Base-by-base conservation (phyloP, 176 grass and related monocot genomes). In the Zoysia pacifica region DNA sequence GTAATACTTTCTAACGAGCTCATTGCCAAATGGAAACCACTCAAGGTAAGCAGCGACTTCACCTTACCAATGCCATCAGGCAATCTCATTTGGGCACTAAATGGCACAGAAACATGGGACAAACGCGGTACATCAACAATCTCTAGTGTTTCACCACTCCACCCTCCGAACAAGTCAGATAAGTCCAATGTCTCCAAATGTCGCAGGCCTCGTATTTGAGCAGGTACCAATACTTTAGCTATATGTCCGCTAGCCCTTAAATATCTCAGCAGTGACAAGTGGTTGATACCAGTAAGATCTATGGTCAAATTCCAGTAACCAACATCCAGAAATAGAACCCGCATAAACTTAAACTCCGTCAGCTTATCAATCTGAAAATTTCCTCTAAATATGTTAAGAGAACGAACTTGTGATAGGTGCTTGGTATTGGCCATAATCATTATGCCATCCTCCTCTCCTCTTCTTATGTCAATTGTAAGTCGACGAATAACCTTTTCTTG, bases 121-220 rank as follows among this genome's bases (percentile, higher is more conserved):
- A 73, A 73, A 14, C 35, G 0, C 0, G 70, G 70, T 7, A 73
- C 16, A 16, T 73, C 35, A 40, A 54, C 13, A 40, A 73, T 54
- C 1, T 54, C 70, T 39, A 1, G 11, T 5, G 13, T 28, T 28
- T 28, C 28, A 28, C 28, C 28, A 0, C 28, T 28, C 28, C 6
- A 18, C 53, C 28, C 11, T 5, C 0, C 3, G 0, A 39, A 4
- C 0, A 1, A 10, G 1, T 0, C 2, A 2, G 5, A 1, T 8
- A 52, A 13, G 45, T 46, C 73, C 41, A 76, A 28, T 1, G 73
- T 76, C 55, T 76, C 55, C 55, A 76, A 76, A 35, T 20, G 16
- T 48, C 35, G 11, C 35, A 72, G 11, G 2, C 12, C 5, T 3
- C 1, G 0, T 0, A 72, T 72, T 9, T 53, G 35, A 28, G 28